Conservation (phyloP, 345 rosid genomes). For the Arabidopsis thaliana region DNA sequence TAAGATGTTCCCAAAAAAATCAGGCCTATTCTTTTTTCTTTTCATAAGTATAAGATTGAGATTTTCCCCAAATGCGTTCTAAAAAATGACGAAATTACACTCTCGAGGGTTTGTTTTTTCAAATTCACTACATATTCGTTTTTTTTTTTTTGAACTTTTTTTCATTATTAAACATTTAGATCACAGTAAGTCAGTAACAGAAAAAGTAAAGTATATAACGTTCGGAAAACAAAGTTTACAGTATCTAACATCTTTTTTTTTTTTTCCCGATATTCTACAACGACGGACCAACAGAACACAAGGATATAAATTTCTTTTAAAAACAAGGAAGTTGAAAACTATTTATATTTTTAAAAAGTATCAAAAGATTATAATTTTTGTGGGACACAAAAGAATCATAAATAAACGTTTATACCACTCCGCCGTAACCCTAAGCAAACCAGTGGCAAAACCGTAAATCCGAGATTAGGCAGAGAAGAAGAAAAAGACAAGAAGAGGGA, state of each 20-base stretch:
- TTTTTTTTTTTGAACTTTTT: neutral
- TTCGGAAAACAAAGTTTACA: neutral
- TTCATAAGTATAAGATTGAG: no score
- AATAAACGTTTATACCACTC: constrained; percentile 39
- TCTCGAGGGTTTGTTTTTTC: neutral
- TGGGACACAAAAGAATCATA: constrained; percentile 32
- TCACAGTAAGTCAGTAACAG: neutral
- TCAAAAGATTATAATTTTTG: constrained; percentile 12
- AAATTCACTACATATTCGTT: neutral
- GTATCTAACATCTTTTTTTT: neutral
- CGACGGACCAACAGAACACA: neutral
- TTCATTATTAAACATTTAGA: neutral
- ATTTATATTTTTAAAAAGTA: constrained; percentile 1
- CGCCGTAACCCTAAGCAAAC: constrained; percentile 22
- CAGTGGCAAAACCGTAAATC: constrained; percentile 39
- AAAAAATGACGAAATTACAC: neutral
- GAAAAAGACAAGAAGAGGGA: constrained; percentile 34
- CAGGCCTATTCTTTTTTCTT: neutral
- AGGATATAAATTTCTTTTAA: neutral
- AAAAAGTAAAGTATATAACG: neutral
- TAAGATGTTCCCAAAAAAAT: neutral
- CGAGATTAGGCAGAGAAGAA: constrained; percentile 25
- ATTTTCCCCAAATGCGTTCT: neutral
- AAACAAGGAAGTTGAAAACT: constrained; percentile 28
- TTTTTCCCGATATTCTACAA: neutral